Evolutionary conservation across 2,329 filamentous ascomycete species (phyloP).

Genomic region (Immersiporthe knoxdaviesiana): DNA sequence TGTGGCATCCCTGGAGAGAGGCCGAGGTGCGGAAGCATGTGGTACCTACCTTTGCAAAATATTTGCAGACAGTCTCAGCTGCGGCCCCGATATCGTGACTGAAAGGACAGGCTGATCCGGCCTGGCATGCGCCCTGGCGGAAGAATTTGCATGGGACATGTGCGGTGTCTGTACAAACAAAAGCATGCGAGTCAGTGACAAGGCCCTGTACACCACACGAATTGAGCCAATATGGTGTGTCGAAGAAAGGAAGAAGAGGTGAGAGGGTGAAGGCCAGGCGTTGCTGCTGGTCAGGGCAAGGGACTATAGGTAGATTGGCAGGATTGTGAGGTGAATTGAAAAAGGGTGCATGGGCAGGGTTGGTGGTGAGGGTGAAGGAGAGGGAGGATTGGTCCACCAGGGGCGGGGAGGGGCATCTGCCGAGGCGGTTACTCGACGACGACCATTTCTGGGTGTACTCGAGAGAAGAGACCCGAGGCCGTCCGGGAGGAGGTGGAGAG

Average conservation of each 20-base stretch:
- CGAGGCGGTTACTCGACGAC: constrained; percentile 4
- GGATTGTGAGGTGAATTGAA: not conserved
- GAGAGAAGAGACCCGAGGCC: not conserved
- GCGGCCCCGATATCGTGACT: constrained; percentile 87
- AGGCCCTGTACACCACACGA: constrained; percentile 2
- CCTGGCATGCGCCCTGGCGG: constrained; percentile 92
- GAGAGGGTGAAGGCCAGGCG: not conserved
- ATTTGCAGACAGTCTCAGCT: constrained; percentile 93
- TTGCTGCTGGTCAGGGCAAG: not conserved
- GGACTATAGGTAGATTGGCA: not conserved
- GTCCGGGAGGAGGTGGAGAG: not conserved
- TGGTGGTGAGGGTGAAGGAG: not conserved
- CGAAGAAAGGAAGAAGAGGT: not conserved
- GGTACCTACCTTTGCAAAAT: constrained; percentile 85
- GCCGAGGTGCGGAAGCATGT: not conserved
- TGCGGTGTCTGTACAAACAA: constrained; percentile 71
- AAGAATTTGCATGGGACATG: constrained; percentile 99
- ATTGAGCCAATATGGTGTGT: not conserved
- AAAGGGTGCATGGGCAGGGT: not conserved
- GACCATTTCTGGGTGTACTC: not conserved
- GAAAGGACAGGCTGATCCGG: constrained; percentile 93
- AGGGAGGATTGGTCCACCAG: not conserved
- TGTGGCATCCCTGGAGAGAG: not conserved
- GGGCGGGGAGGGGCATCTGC: constrained; percentile 12
- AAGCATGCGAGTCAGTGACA: constrained; percentile 24